phyloP scores from a whole-genome alignment of 2,329 filamentous ascomycete genomes.

The Talaromyces sp. region DNA sequence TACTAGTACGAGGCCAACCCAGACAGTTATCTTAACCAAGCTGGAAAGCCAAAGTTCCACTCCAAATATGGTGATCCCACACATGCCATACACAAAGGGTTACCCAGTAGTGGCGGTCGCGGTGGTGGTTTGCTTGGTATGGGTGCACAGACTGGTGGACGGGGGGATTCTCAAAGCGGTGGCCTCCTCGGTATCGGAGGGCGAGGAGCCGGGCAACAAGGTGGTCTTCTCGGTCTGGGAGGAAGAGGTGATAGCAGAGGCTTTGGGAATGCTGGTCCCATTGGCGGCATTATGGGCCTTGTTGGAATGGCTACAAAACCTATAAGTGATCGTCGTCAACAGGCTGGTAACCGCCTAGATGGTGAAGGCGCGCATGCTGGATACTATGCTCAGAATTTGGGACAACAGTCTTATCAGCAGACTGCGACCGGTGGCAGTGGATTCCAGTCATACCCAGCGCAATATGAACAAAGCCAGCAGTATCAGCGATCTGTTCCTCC shows the following conservation, averaged over 20 bases:
- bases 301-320: too few species aligned
- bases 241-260: too few species aligned
- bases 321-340: too few species aligned
- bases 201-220: too few species aligned
- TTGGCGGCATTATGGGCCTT: too few species aligned
- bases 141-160: background rate
- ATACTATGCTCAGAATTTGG: background rate
- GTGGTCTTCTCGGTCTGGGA: too few species aligned
- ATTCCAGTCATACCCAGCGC: background rate
- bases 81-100: background rate
- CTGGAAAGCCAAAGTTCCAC: background rate
- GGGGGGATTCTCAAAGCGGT: too few species aligned
- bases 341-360: too few species aligned
- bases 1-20: background rate
- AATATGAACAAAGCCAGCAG: background rate
- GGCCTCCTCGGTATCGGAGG: too few species aligned
- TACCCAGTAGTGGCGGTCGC: background rate
- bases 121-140: background rate
- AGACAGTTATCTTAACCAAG: background rate
- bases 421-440: background rate
- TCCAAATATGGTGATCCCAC: background rate
- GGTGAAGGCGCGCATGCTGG: too few species aligned
- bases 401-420: background rate
- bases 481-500: background rate
- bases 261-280: too few species aligned